Conservation (phyloP, 805 yeast species). For the Torulaspora microellipsoides region DNA sequence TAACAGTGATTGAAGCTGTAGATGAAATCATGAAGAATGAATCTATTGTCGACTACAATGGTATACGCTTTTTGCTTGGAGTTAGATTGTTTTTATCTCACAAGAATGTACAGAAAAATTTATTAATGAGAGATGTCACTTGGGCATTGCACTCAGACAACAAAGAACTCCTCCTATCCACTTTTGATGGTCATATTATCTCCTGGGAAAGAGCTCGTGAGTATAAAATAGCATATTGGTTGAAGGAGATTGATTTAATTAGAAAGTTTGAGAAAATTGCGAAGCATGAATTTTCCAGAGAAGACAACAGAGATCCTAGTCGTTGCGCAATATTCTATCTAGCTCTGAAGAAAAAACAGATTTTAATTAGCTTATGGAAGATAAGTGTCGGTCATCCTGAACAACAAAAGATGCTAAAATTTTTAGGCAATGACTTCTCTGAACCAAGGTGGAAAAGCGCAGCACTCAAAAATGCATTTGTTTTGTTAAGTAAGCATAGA, state of each 20-base stretch:
- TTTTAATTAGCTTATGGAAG: conserved; percentile 79
- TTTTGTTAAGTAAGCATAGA: conserved; percentile 81
- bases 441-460: conserved; percentile 80
- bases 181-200: conserved; percentile 38
- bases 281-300: conserved; percentile 57
- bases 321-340: conserved; percentile 68
- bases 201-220: conserved; percentile 59
- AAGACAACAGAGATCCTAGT: conserved; percentile 64
- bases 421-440: conserved; percentile 70
- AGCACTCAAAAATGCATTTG: conserved; percentile 90
- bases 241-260: conserved; percentile 42
- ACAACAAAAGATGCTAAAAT: conserved; percentile 73
- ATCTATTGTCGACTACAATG: conserved; percentile 44
- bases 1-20: conserved; percentile 63
- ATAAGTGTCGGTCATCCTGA: conserved; percentile 72
- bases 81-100: conserved; percentile 60
- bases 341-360: conserved; percentile 71
- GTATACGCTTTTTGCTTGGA: conserved; percentile 66
- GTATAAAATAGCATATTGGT: conserved; percentile 72
- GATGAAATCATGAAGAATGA: conserved; percentile 46
- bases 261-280: conserved; percentile 66
- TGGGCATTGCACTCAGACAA: conserved; percentile 87
- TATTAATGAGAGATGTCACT: conserved; percentile 74
- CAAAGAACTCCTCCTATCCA: conserved; percentile 58
- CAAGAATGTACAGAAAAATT: conserved; percentile 43